phyloP scores from a whole-genome alignment of 2,329 filamentous ascomycete species.

The Xylariomycetidae sp. region DNA sequence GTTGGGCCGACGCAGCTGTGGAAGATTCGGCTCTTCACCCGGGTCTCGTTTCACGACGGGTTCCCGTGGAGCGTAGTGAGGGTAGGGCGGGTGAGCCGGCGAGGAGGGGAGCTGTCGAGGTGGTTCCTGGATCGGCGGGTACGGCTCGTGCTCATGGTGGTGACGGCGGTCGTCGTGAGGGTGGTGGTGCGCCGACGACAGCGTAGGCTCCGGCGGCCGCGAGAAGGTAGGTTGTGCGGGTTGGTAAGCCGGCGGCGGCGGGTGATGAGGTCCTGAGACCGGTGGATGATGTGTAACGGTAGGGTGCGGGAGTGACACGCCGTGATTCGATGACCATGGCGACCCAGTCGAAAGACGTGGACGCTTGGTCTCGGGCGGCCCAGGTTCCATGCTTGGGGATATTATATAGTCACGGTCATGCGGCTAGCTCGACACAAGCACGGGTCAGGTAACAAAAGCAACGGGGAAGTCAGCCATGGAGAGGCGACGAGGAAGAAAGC shows the following conservation, averaged over 20 bases:
- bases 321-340: conserved; percentile 42
- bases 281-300: conserved; percentile 29
- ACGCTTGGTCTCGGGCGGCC: conserved; percentile 53
- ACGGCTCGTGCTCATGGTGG: conserved; percentile 50
- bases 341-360: conserved; percentile 45
- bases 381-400: conserved; percentile 53
- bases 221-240: conserved; percentile 28
- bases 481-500: conserved; percentile 25
- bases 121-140: conserved; percentile 49
- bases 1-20: conserved; percentile 43
- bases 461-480: conserved; percentile 31
- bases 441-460: conserved; percentile 28
- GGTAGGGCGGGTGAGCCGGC: conserved; percentile 38
- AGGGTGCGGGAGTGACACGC: conserved; percentile 41
- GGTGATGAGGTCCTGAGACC: conserved; percentile 30
- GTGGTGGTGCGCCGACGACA: conserved; percentile 36
- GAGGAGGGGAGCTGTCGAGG: conserved; percentile 40
- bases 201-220: conserved; percentile 31
- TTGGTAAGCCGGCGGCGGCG: conserved; percentile 33
- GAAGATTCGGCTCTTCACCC: conserved; percentile 37
- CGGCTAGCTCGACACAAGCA: conserved; percentile 25
- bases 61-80: conserved; percentile 42
- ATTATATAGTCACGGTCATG: conserved; percentile 34
- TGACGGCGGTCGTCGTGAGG: conserved; percentile 48
- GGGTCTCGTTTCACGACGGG: conserved; percentile 52